These are phyloP conservation scores for Castanopsis chinensis DNA, from an alignment of 306 rosid genomes.

Conservation along the genomic window DNA sequence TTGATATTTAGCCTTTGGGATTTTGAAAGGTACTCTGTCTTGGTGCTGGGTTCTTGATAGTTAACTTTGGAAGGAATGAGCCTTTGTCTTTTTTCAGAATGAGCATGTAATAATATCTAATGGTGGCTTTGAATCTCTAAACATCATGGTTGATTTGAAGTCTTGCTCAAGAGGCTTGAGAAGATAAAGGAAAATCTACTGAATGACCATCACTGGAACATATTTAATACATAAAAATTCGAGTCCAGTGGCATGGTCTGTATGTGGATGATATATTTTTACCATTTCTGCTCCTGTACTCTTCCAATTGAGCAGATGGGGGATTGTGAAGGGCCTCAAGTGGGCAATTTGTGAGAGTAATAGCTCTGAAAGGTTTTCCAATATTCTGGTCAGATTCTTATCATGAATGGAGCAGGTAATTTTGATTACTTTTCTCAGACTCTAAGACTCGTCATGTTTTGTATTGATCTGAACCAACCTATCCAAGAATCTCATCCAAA, in stretches of 20 bases:
- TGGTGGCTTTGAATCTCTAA: not conserved
- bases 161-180: conserved; percentile 54
- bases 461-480: conserved; percentile 1
- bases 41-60: not conserved
- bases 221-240: conserved; percentile 45
- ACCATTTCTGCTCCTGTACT: conserved; percentile 22
- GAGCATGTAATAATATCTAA: not conserved
- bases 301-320: conserved; percentile 22
- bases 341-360: conserved; percentile 23
- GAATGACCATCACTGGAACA: conserved; percentile 72
- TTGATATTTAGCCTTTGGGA: not conserved
- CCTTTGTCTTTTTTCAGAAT: not conserved
- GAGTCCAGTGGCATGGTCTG: conserved; percentile 16
- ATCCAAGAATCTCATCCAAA: conserved; percentile 23
- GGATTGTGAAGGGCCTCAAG: conserved; percentile 33
- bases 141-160: not conserved
- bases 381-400: conserved; percentile 22
- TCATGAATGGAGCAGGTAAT: conserved; percentile 12
- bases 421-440: conserved; percentile 17
- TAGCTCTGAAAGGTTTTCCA: conserved; percentile 15
- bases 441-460: not conserved
- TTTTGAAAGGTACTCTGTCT: not conserved
- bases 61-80: not conserved
- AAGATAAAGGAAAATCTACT: conserved; percentile 64
- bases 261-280: conserved; percentile 28